Conservation (phyloP, 2,329 filamentous ascomycete species). For the Stagonosporopsis vannaccii region DNA sequence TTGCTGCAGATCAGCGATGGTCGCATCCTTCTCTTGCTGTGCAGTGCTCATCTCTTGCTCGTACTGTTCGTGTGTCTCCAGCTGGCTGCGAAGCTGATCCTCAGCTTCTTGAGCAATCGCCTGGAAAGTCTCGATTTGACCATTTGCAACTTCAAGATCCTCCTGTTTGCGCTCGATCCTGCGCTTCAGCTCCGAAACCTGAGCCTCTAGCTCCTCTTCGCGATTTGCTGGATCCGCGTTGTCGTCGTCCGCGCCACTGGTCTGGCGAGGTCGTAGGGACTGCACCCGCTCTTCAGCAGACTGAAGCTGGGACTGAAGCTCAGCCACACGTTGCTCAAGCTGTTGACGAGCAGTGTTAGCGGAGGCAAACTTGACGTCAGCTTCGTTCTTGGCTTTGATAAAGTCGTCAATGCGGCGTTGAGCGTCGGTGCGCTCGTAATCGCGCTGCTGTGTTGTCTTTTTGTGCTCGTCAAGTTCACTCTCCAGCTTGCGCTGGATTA, state of each 20-base stretch:
- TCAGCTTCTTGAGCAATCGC: slow-evolving; percentile 86
- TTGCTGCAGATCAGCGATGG: slow-evolving; percentile 81
- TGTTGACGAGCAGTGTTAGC: slow-evolving; percentile 90
- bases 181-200: slow-evolving; percentile 85
- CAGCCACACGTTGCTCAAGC: slow-evolving; percentile 85
- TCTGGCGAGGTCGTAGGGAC: slow-evolving; percentile 78
- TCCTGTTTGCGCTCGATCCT: slow-evolving; percentile 82
- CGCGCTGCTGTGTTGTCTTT: slow-evolving; percentile 81
- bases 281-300: slow-evolving; percentile 88
- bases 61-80: slow-evolving; percentile 72
- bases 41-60: slow-evolving; percentile 82
- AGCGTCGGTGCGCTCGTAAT: slow-evolving; percentile 86
- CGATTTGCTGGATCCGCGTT: slow-evolving; percentile 66
- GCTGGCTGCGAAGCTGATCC: slow-evolving; percentile 81
- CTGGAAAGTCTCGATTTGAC: slow-evolving; percentile 86
- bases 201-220: slow-evolving; percentile 81
- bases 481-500: slow-evolving; percentile 81
- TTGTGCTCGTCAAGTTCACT: slow-evolving; percentile 85
- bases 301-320: slow-evolving; percentile 85
- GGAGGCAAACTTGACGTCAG: slow-evolving; percentile 84
- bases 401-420: slow-evolving; percentile 95
- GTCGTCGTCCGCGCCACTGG: slow-evolving; percentile 53
- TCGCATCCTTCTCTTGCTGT: slow-evolving; percentile 78
- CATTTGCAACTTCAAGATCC: slow-evolving; percentile 81
- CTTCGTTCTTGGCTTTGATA: slow-evolving; percentile 77